These are phyloP conservation scores for Cutaneotrichosporon sp. DNA, from an alignment of 1,284 basidiomycete species.

Conservation along the genomic window DNA sequence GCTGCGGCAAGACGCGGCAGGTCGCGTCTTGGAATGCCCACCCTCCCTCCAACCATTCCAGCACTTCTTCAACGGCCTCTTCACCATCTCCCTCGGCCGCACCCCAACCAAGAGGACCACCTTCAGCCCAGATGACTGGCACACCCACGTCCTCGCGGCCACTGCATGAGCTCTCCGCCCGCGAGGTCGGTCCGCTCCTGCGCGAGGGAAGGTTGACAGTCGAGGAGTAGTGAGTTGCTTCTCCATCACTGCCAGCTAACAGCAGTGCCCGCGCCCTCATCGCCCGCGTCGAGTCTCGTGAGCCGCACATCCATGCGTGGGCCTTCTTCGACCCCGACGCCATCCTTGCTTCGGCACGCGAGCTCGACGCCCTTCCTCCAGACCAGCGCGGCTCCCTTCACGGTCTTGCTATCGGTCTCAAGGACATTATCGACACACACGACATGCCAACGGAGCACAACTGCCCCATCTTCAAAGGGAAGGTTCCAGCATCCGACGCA, in stretches of 20 bases:
- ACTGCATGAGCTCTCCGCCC: conserved; percentile 22
- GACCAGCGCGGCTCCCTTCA: conserved; percentile 36
- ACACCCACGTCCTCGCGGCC: conserved; percentile 2
- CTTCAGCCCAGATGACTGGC: background rate
- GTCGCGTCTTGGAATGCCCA: background rate
- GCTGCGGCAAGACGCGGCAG: background rate
- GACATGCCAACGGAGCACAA: conserved; percentile 43
- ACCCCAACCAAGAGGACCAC: background rate
- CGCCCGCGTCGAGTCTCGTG: conserved; percentile 23
- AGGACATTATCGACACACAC: conserved; percentile 37
- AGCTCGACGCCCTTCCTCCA: conserved; percentile 35
- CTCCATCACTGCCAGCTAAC: background rate
- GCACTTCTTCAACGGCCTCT: background rate
- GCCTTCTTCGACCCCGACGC: conserved; percentile 33
- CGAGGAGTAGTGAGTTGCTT: conserved; percentile 30
- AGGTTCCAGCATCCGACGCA: conserved; percentile 29
- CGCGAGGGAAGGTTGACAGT: conserved; percentile 29
- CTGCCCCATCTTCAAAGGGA: conserved; percentile 34
- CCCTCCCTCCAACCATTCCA: background rate
- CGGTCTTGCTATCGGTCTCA: conserved; percentile 39
- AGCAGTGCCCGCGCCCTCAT: conserved; percentile 28
- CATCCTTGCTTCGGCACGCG: conserved; percentile 29
- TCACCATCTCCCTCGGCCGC: background rate
- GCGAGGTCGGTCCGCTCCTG: conserved; percentile 26
- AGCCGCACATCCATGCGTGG: conserved; percentile 33